Base-by-base conservation (phyloP, 108 stramenopile genomes). In the Cylindrotheca fusiformis region DNA sequence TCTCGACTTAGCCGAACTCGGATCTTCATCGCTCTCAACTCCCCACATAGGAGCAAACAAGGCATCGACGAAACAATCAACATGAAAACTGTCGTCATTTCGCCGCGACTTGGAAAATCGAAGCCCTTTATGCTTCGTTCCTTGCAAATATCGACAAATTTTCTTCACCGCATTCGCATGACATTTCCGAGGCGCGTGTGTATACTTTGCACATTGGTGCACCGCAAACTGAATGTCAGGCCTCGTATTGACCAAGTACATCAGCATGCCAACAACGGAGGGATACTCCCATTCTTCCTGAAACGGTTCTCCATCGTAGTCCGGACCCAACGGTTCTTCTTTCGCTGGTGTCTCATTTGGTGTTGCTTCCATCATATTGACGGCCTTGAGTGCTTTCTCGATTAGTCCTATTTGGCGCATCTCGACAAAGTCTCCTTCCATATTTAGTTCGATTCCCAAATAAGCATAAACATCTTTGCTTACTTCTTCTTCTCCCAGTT, bases 51-150 rank as follows among this genome's bases (percentile, higher is more conserved):
- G 72, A 14, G 67, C 68, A 69, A 81, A 76, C 26, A 74, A 70
- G 2, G 79, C 75, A 64, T 80, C 79, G 3, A 72, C 71, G 61
- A 60, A 80, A 21, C 57, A 64, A 27, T 79, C 74, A 46, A 79
- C 50, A 5, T 55, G 49, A 23, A 33, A 26, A 25, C 29, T 8
- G 44, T 14, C 65, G 50, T 44, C 24, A 14, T 46, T 33, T 25
- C 2, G 30, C 3, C 18, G 45, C 64, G 18, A 68, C 70, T 1
- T 46, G 47, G 26, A 60, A 62, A 20, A 52, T 60, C n/a, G 41
- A 5, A 72, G 29, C 6, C 71, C 76, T 41, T 62, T 60, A 29
- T 76, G 65, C 20, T 28, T 55, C 1, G 69, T 58, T 4, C 41
- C 48, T 1, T 46, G 46, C 10, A 77, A 50, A 49, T 72, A 72